These are phyloP conservation scores for Cystobasidium slooffiae DNA, from an alignment of 1,284 basidiomycete species.

Conservation along the genomic window DNA sequence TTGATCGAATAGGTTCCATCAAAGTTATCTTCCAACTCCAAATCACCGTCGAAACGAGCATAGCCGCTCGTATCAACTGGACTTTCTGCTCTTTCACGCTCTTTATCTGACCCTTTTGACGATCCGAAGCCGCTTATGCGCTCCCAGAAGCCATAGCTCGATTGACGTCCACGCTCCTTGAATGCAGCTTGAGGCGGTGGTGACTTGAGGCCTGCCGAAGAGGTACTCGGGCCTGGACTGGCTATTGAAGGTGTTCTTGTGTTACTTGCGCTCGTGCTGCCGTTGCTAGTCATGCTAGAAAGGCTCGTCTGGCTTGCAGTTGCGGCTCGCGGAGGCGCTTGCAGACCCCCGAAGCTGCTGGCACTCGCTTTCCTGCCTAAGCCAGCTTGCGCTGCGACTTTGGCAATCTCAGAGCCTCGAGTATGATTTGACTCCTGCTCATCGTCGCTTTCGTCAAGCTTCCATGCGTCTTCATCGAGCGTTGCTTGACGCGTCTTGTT, in stretches of 20 bases:
- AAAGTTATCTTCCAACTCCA: constrained; percentile 41
- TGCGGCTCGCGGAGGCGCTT: constrained; percentile 12
- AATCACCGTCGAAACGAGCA: constrained; percentile 35
- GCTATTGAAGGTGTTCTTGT: constrained; percentile 1
- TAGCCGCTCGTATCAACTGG: constrained; percentile 31
- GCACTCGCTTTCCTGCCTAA: constrained; percentile 38
- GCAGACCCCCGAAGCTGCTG: constrained; percentile 5
- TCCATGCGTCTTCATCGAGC: constrained; percentile 41
- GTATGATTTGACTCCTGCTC: constrained; percentile 24
- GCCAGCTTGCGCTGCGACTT: constrained; percentile 43
- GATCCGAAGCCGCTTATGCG: constrained; percentile 37
- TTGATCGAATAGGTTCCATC: constrained; percentile 40
- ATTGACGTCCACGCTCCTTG: constrained; percentile 32
- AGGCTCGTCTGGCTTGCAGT: constrained; percentile 20
- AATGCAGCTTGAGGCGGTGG: constrained; percentile 13
- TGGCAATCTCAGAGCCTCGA: constrained; percentile 27
- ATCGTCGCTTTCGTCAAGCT: constrained; percentile 40
- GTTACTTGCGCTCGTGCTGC: neutral
- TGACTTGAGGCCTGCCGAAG: constrained; percentile 6
- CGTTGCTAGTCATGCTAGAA: constrained; percentile 13
- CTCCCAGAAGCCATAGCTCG: constrained; percentile 43
- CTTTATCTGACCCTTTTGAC: constrained; percentile 15
- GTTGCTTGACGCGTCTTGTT: constrained; percentile 23
- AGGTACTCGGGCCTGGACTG: constrained; percentile 1
- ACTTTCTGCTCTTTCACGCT: constrained; percentile 32